phyloP scores from a whole-genome alignment of 306 rosid genomes.

The Nissolia schottii region DNA sequence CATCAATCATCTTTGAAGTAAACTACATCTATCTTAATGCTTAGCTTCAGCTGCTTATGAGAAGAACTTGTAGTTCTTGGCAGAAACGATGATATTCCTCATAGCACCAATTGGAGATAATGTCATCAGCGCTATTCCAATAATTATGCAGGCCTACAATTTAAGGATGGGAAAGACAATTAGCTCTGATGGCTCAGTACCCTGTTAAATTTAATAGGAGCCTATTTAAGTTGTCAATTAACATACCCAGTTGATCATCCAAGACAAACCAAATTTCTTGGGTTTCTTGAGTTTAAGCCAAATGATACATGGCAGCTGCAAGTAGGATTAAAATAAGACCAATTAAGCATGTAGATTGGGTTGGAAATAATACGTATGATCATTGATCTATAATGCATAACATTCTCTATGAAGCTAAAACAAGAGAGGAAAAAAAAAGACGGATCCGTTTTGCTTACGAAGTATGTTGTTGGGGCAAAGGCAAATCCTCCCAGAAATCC shows the following conservation, averaged over 20 bases:
- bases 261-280: slow-evolving; percentile 45
- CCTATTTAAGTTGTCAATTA: neutral
- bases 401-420: neutral
- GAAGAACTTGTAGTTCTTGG: slow-evolving; percentile 61
- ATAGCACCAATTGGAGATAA: slow-evolving; percentile 74
- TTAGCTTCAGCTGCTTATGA: slow-evolving; percentile 31
- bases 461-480: slow-evolving; percentile 77
- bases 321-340: neutral
- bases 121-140: slow-evolving; percentile 55
- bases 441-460: slow-evolving; percentile 30
- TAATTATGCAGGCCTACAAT: slow-evolving; percentile 51
- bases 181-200: neutral
- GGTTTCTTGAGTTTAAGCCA: slow-evolving; percentile 75
- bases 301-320: slow-evolving; percentile 82
- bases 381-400: neutral
- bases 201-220: neutral
- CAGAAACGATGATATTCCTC: slow-evolving; percentile 47
- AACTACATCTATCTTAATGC: neutral
- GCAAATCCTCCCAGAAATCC: slow-evolving; percentile 93
- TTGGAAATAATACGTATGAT: neutral
- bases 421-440: neutral
- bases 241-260: slow-evolving; percentile 69
- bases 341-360: neutral
- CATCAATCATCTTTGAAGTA: neutral
- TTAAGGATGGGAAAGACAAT: neutral